Evolutionary conservation across 129 eudicot genomes (phyloP).

Genomic region (Tagetes erecta): DNA sequence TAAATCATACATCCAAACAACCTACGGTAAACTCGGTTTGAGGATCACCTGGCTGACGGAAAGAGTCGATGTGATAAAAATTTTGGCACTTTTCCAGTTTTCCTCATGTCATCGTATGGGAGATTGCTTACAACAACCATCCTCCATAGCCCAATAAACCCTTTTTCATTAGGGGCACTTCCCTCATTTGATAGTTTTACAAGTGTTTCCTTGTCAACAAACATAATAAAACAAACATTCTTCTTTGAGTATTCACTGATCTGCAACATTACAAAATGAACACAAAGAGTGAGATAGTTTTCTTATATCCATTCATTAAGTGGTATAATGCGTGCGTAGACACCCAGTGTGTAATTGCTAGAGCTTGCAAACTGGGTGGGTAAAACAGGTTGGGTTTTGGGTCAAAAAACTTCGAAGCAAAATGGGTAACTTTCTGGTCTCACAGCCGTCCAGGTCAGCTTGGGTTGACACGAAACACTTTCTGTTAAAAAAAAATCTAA

Average conservation of each 20-base stretch:
- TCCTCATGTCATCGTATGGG: conserved; percentile 82
- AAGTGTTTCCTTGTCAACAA: conserved; percentile 76
- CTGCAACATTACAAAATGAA: conserved; percentile 40
- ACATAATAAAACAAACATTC: conserved; percentile 88
- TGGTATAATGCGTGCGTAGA: background rate
- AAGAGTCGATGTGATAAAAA: conserved; percentile 88
- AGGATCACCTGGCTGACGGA: conserved; percentile 83
- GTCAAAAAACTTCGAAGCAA: background rate
- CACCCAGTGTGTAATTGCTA: background rate
- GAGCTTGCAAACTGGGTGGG: background rate
- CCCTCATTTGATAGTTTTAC: conserved; percentile 68
- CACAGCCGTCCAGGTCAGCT: background rate
- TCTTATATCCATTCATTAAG: background rate
- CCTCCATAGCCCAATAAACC: conserved; percentile 82
- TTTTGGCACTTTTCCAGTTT: conserved; percentile 94
- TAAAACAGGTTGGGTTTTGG: background rate
- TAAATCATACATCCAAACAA: background rate
- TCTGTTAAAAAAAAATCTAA: background rate
- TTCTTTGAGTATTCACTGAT: conserved; percentile 78
- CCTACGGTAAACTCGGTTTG: conserved; percentile 6
- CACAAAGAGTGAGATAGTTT: conserved; percentile 7
- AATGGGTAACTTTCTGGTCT: background rate
- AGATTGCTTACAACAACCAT: conserved; percentile 72
- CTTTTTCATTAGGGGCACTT: conserved; percentile 65
- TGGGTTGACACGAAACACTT: background rate